Percentiles rank a stretch among this genome's conserved stretches.
phyloP scores from a whole-genome alignment of 495 filamentous ascomycete genomes.

The Hypoxylon rickii region DNA sequence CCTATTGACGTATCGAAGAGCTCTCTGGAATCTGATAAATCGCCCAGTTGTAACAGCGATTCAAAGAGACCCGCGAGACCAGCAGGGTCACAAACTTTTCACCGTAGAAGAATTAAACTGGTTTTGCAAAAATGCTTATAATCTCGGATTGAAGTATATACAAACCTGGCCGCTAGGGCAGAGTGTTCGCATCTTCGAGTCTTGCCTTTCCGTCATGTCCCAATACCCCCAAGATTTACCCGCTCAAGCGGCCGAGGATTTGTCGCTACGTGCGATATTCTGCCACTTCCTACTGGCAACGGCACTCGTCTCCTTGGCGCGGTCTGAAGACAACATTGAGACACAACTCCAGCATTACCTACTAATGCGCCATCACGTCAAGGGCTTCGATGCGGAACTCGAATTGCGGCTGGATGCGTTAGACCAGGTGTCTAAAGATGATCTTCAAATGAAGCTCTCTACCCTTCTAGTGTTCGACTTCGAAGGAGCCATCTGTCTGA shows the following conservation, averaged over 20 bases:
- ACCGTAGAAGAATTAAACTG: constrained; percentile 70
- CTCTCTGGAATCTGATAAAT: constrained; percentile 23
- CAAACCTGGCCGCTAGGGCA: constrained; percentile 56
- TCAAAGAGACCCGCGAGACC: constrained; percentile 44
- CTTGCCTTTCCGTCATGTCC: constrained; percentile 65
- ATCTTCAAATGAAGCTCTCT: constrained; percentile 64
- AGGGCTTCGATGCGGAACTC: constrained; percentile 55
- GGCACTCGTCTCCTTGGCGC: constrained; percentile 63
- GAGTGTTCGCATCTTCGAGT: constrained; percentile 60
- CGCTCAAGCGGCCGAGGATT: constrained; percentile 47
- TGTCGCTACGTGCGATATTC: constrained; percentile 63
- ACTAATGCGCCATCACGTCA: constrained; percentile 58
- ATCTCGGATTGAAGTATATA: constrained; percentile 66
- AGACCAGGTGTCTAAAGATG: constrained; percentile 50
- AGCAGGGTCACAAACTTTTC: constrained; percentile 50
- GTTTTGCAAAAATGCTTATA: constrained; percentile 81
- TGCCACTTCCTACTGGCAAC: constrained; percentile 71
- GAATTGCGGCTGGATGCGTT: constrained; percentile 43
- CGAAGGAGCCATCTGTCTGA: constrained; percentile 69
- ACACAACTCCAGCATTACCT: constrained; percentile 64
- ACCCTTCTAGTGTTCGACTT: constrained; percentile 73
- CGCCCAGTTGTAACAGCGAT: constrained; percentile 50
- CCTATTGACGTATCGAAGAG: background rate
- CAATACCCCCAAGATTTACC: constrained; percentile 59
- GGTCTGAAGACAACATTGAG: constrained; percentile 65